Percentiles rank a stretch among this genome's conserved stretches.
Evolutionary conservation across 1,284 basidiomycete genomes (phyloP).

Genomic region (Xerocomus amazonicus): DNA sequence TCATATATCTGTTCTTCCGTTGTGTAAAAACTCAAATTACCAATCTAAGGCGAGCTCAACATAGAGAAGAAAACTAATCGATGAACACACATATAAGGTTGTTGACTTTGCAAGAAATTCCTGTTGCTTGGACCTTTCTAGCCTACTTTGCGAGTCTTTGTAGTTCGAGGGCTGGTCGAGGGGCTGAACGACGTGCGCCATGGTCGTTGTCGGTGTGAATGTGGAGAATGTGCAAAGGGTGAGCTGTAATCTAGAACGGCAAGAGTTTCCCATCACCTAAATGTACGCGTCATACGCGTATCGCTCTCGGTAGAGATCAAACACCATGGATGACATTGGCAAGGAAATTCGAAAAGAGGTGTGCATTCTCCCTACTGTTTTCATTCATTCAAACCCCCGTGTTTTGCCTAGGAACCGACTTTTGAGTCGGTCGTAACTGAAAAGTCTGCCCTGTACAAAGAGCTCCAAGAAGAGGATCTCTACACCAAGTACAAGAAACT

Average conservation of each 20-base stretch:
- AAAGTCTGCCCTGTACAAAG: constrained; percentile 81
- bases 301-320: constrained; percentile 17
- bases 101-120: constrained; percentile 70
- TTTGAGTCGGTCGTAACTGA: constrained; percentile 86
- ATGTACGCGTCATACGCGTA: constrained; percentile 33
- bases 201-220: constrained; percentile 33
- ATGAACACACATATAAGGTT: constrained; percentile 67
- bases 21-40: constrained; percentile 96
- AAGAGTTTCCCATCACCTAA: constrained; percentile 25
- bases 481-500: constrained; percentile 97
- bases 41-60: constrained; percentile 56
- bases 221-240: too few relatives aligned
- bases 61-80: not conserved
- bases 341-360: constrained; percentile 87
- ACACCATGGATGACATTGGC: constrained; percentile 70
- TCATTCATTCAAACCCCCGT: not conserved
- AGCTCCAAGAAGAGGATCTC: constrained; percentile 88
- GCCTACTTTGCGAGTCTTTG: constrained; percentile 82
- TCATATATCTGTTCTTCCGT: constrained; percentile 99
- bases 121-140: constrained; percentile 68
- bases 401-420: constrained; percentile 71
- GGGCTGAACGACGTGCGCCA: constrained; percentile 84
- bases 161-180: constrained; percentile 95
- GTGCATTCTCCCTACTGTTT: constrained; percentile 23
- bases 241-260: constrained; percentile 16